Evolutionary conservation across 2,329 filamentous ascomycete genomes (phyloP), one percentile per base, ranked within the genome.

Genomic region (Cladophialophora chaetospira): DNA sequence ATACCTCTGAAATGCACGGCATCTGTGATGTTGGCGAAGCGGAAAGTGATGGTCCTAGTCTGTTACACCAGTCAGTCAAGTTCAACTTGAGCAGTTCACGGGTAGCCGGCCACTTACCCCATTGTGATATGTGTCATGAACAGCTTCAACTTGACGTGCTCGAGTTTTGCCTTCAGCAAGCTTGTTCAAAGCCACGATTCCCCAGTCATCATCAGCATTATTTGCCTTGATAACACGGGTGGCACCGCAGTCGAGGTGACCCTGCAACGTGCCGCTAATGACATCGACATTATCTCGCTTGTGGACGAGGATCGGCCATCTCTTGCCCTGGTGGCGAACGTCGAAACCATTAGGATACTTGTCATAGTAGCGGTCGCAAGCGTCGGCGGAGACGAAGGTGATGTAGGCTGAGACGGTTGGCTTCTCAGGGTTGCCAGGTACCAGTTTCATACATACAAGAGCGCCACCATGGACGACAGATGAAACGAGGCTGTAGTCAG

Each of bases 171-270:
- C 68, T 31, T 66, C 66, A 3, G 75, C 76, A 6, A 79, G 54
- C 40, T 70, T 69, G 55, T 68, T 57, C 33, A 80, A 66, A 10
- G 67, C 64, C 4, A 43, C 55, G 58, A 76, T 72, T 10, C 63
- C 68, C 65, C 73, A 71, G 15, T 75, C 70, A 35, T 74, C 68
- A 13, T 75, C 71, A 4, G 73, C 73, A 6, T 73, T 73, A 5
- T 73, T 65, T 17, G 72, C 75, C 44, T 75, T 74, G 11, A 82
- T 70, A 46, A 76, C 77, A 28, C 79, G 75, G 21, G 78, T 76
- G 3, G 71, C 70, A 1, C 74, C 74, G 1, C 69, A 66, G 1
- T 73, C 71, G 8, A 75, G 70, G 48, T 72, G 73, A 33, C 71
- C 71, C 4, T 67, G 67, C 15, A 80, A 67, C 26, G 74, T 67